Evolutionary conservation across 208 protist genomes (phyloP).

Genomic region (Crithidia thermophila): DNA sequence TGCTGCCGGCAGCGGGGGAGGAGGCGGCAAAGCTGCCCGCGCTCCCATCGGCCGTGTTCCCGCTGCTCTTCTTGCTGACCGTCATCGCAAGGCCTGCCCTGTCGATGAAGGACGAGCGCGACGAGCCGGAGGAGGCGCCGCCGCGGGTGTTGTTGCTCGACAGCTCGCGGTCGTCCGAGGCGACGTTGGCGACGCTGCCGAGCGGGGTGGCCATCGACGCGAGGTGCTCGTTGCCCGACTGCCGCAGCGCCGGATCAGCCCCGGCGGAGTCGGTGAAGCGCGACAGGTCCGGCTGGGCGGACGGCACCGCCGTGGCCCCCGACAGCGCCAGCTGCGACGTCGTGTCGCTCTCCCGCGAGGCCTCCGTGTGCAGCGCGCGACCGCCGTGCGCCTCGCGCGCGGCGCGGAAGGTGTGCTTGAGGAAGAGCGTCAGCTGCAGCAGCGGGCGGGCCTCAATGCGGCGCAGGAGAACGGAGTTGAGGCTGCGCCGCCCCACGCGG

Average conservation of each 20-base stretch:
- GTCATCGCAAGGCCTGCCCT: neutral
- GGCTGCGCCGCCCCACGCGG: slow-evolving; percentile 5
- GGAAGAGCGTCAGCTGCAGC: slow-evolving; percentile 73
- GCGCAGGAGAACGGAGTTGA: slow-evolving; percentile 37
- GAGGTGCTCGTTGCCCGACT: neutral
- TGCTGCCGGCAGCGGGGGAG: neutral
- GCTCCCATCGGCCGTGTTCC: neutral
- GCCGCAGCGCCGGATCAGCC: neutral
- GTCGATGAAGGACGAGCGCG: neutral
- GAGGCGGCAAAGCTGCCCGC: neutral
- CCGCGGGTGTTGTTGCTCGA: slow-evolving; percentile 1
- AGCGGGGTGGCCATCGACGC: slow-evolving; percentile 3
- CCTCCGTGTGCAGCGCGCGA: neutral
- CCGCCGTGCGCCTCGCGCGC: slow-evolving; percentile 16
- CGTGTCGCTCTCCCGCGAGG: slow-evolving; percentile 4
- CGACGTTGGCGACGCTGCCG: slow-evolving; percentile 17
- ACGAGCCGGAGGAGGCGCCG: neutral
- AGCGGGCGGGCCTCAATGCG: slow-evolving; percentile 55
- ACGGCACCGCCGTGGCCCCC: slow-evolving; percentile 11
- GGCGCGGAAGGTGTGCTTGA: slow-evolving; percentile 25
- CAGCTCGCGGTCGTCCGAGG: slow-evolving; percentile 7
- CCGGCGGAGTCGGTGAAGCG: neutral
- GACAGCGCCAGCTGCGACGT: slow-evolving; percentile 12
- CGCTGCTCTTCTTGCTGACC: neutral
- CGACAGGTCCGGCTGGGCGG: neutral